Evolutionary conservation across 768 basidiomycete genomes (phyloP), one percentile per base, ranked within the genome.

Genomic region (Pleurotus platypus): DNA sequence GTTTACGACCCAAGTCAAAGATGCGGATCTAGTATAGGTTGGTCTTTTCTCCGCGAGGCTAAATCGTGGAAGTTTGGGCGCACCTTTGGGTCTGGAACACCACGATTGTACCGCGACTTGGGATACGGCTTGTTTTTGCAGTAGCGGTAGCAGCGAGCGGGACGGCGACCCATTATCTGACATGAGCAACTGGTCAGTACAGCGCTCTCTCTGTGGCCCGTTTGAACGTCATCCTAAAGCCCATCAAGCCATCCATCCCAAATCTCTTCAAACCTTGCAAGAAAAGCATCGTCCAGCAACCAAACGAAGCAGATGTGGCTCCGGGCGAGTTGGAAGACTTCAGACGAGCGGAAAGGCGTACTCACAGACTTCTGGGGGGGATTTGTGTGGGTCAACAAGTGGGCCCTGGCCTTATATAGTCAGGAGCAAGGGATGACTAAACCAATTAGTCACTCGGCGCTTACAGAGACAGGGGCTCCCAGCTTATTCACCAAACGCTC

Each of bases 71-170:
- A 6, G 7, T 15, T 11, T 2, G 11, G 49, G 69, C 76, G 57
- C 27, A 86, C 92, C 82, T 94, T 97, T 64, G 94, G 75, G 69
- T 98, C 96, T 65, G 96, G 96, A 39, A 98, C 95, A 92, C 94
- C 94, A 79, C 94, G 93, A 79, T 96, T 96, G 82, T 96, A 96
- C 69, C 93, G 78, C 55, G 88, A 91, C 77, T 94, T 95, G 58
- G 92, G 93, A 80, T 91, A 95, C 22, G 96, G 94, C 86, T 98
- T 98, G 85, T 95, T 96, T 80, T 98, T 98, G 85, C 94, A 98
- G 81, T 98, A 98, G 65, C 94, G 89, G 81, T 96, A 96, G 86
- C 94, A 97, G 68, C 92, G 89, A 77, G 94, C 93, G 62, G 94
- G 94, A 81, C 94, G 92, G 73, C 94, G 92, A 84, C 94, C 94